Percentiles rank a stretch among this genome's conserved stretches.
Conservation (phyloP, 495 filamentous ascomycete species). For the Neurospora pannonica region DNA sequence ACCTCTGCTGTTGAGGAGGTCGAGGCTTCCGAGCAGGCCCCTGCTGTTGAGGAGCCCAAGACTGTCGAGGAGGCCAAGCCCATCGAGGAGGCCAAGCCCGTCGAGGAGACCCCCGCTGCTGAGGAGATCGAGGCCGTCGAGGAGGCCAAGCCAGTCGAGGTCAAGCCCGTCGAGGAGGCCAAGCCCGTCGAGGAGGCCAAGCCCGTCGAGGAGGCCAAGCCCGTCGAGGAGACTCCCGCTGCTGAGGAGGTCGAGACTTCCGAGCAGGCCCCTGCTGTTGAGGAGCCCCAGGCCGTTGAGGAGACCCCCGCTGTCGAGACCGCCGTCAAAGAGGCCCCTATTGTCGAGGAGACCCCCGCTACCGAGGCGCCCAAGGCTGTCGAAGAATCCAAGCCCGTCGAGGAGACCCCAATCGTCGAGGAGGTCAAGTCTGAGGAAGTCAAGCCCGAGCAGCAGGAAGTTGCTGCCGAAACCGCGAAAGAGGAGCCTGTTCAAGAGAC, state of each 20-base stretch:
- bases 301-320: neutral
- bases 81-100: slow-evolving; percentile 6
- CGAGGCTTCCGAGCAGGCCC: neutral
- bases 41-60: slow-evolving; percentile 1
- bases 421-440: slow-evolving; percentile 1
- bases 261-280: neutral
- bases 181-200: slow-evolving; percentile 1
- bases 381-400: slow-evolving; percentile 2
- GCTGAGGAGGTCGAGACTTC: too few relatives aligned
- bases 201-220: slow-evolving; percentile 2
- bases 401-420: slow-evolving; percentile 5
- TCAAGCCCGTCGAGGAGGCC: neutral
- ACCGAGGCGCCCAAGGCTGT: slow-evolving; percentile 7
- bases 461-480: slow-evolving; percentile 2
- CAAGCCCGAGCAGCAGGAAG: neutral
- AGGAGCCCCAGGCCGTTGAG: slow-evolving; percentile 1
- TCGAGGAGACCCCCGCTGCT: neutral
- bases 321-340: neutral
- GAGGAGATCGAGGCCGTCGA: neutral
- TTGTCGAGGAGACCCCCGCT: neutral
- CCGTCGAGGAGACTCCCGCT: neutral
- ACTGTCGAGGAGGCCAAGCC: slow-evolving; percentile 2
- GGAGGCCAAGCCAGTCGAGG: too few relatives aligned
- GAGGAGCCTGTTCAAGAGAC: slow-evolving; percentile 1
- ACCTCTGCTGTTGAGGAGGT: neutral